phyloP scores from a whole-genome alignment of 192 early-diverging fungal species.

The Coemansia reversa region DNA sequence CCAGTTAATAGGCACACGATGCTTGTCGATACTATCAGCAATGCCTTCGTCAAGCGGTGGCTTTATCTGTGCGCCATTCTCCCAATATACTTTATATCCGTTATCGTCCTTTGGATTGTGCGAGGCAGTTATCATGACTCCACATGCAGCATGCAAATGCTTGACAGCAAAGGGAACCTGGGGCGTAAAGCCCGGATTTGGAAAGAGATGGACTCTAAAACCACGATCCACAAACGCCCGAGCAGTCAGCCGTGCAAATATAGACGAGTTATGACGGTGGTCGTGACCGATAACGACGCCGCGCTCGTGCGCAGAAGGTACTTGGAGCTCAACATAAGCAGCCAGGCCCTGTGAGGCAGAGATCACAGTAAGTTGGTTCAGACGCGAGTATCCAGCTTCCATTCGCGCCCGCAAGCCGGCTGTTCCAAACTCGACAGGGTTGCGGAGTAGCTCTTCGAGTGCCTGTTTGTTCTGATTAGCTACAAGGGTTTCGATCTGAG shows the following conservation, averaged over 20 bases:
- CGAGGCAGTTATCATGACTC: slow-evolving; percentile 97
- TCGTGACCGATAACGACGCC: slow-evolving; percentile 93
- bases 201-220: slow-evolving; percentile 77
- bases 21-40: slow-evolving; percentile 70
- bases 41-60: slow-evolving; percentile 83
- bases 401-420: slow-evolving; percentile 88
- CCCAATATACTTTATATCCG: slow-evolving; percentile 88
- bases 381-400: slow-evolving; percentile 89
- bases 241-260: slow-evolving; percentile 81
- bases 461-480: slow-evolving; percentile 15
- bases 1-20: slow-evolving; percentile 65
- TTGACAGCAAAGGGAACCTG: slow-evolving; percentile 83
- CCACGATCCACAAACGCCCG: slow-evolving; percentile 78
- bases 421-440: slow-evolving; percentile 80
- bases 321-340: slow-evolving; percentile 62
- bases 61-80: slow-evolving; percentile 90
- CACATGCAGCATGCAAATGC: slow-evolving; percentile 66
- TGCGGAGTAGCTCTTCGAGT: slow-evolving; percentile 40
- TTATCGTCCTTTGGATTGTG: slow-evolving; percentile 95
- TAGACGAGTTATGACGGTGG: slow-evolving; percentile 83
- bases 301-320: slow-evolving; percentile 58
- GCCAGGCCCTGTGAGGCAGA: slow-evolving; percentile 88
- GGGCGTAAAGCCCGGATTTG: slow-evolving; percentile 78
- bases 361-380: slow-evolving; percentile 92
- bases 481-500: slow-evolving; percentile 41